phyloP scores from a whole-genome alignment of 2,329 filamentous ascomycete species.

The Elsinoe australis region DNA sequence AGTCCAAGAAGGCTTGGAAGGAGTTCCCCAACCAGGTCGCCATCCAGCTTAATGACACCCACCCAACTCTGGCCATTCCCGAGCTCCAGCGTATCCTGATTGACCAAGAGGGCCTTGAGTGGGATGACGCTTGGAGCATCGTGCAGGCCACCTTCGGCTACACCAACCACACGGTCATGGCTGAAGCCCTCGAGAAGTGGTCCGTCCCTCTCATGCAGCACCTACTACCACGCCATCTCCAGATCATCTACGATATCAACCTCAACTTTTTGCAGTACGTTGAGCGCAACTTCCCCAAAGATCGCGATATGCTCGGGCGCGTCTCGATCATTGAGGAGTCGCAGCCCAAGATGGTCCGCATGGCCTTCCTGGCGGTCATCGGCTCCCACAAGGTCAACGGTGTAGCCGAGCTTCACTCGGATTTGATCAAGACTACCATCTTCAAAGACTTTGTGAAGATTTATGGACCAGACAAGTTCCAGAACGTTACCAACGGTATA shows the following conservation, averaged over 20 bases:
- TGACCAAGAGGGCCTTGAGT: slow-evolving; percentile 82
- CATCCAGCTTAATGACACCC: slow-evolving; percentile 96
- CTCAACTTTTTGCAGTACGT: slow-evolving; percentile 84
- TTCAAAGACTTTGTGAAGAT: slow-evolving; percentile 98
- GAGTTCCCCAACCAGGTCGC: slow-evolving; percentile 93
- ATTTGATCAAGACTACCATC: slow-evolving; percentile 97
- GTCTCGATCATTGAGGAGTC: slow-evolving; percentile 99
- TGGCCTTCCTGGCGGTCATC: slow-evolving; percentile 91
- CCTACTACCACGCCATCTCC: slow-evolving; percentile 83
- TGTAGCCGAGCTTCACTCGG: slow-evolving; percentile 93
- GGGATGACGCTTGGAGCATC: slow-evolving; percentile 83
- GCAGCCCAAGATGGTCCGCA: slow-evolving; percentile 94
- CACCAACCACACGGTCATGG: slow-evolving; percentile 96
- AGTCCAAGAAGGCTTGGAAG: slow-evolving; percentile 81
- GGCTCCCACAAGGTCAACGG: slow-evolving; percentile 99
- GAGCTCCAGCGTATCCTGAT: slow-evolving; percentile 89
- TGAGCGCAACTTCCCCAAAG: slow-evolving; percentile 81
- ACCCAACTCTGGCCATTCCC: slow-evolving; percentile 91
- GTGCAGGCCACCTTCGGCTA: slow-evolving; percentile 70
- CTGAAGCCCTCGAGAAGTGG: slow-evolving; percentile 97
- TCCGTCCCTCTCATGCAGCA: slow-evolving; percentile 88
- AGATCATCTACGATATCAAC: slow-evolving; percentile 99
- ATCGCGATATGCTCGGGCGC: slow-evolving; percentile 72
- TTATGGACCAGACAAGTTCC: slow-evolving; percentile 95
- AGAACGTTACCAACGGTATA: slow-evolving; percentile 96